Percentiles rank a stretch among this genome's conserved stretches.
Evolutionary conservation across 306 rosid genomes (phyloP).

Genomic region (Castanopsis chinensis): DNA sequence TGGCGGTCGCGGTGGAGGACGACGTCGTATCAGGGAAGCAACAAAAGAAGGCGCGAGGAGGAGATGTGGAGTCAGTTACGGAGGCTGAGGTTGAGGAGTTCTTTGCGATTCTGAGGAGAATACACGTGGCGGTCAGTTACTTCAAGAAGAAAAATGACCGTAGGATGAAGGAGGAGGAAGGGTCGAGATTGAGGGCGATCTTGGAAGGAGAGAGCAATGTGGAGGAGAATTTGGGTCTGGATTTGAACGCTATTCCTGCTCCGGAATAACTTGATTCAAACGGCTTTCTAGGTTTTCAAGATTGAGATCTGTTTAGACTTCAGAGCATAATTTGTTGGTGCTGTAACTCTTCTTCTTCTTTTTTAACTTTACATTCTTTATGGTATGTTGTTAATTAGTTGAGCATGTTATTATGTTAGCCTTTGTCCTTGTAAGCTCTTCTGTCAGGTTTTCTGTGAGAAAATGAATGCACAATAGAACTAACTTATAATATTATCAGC

Average conservation of each 20-base stretch:
- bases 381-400: no score
- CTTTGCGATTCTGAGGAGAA: constrained; percentile 35
- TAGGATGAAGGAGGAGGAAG: background rate
- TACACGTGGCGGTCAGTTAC: constrained; percentile 23
- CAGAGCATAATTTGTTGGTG: no score
- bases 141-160: constrained; percentile 13
- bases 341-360: no score
- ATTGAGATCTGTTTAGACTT: no score
- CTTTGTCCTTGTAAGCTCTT: no score
- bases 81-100: constrained; percentile 55
- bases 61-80: background rate
- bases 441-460: no score
- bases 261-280: constrained; percentile 5
- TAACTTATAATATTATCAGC: no score
- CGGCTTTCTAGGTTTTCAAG: background rate
- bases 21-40: background rate
- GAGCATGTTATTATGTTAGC: no score
- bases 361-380: no score
- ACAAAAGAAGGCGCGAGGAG: constrained; percentile 26
- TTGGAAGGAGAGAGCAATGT: constrained; percentile 20
- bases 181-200: constrained; percentile 7
- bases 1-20: no score
- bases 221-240: constrained; percentile 3
- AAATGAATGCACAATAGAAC: no score
- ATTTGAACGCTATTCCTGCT: constrained; percentile 25